Base-by-base conservation (phyloP, 106 monocot species). In the Xerophyta viscosa region DNA sequence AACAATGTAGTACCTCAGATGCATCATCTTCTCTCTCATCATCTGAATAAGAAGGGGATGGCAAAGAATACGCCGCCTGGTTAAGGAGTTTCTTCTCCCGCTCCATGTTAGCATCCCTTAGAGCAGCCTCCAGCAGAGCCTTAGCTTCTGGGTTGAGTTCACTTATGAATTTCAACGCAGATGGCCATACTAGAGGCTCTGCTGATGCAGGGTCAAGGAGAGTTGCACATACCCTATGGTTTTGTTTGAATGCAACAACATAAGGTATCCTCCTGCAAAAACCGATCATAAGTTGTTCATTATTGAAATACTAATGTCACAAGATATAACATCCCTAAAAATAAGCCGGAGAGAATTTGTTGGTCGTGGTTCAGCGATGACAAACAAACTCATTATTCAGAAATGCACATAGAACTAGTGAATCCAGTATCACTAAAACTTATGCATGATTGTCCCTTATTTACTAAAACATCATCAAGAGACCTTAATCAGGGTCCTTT, bases 81-180 rank as follows among this genome's bases (percentile, higher is more conserved):
- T 61, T 22, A 7, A 61, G 46, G 31, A 61, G 46, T 21, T 61
- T 61, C 47, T 48, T 61, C 31, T 61, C 61, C 46, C 48, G 46
- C 29, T 31, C 31, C 48, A 46, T 48, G 61, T 61, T 61, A 22
- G 61, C 61, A 8, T 61, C 61, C 48, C 46, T 61, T 4, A 61
- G 33, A 31, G 61, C 61, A 2, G 31, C 19, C 48, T 61, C 61
- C 24, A 61, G 27, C 4, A 61, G 31, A 33, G 31, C 25, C 47
- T 61, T 61, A 12, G 61, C 48, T 48, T 61, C 61, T 33, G 61
- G 48, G 48, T 48, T 48, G 31, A 61, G 47, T 6, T 61, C 61
- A 48, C 21, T 31, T 27, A 61, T 61, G 30, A 61, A 48, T 30
- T 61, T 61, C 48, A 61, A 48, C 2, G 61, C 20, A 31, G 47